phyloP scores from a whole-genome alignment of 2,329 filamentous ascomycete species.

The Bipolaris cookei region DNA sequence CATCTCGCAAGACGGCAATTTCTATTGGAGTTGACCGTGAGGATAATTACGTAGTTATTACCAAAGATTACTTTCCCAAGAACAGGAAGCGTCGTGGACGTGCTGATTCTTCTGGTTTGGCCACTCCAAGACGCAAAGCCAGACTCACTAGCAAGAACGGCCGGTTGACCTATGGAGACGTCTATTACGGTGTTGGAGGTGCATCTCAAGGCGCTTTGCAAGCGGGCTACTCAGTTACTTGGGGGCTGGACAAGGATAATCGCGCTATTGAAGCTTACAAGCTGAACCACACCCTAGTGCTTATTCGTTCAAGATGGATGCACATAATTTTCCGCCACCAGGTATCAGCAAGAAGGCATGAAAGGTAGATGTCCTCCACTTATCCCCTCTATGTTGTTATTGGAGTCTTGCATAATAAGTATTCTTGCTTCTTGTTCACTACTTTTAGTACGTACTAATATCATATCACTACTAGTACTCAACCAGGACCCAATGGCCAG shows the following conservation, averaged over 20 bases:
- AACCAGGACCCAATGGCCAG: conserved; percentile 25
- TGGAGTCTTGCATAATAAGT: conserved; percentile 29
- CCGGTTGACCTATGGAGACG: conserved; percentile 23
- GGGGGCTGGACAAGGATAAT: conserved; percentile 29
- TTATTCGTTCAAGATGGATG: conserved; percentile 15
- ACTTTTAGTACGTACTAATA: conserved; percentile 2
- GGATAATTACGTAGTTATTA: not conserved
- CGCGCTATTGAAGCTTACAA: conserved; percentile 20
- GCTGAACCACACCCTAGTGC: conserved; percentile 20
- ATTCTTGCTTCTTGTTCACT: too few relatives aligned
- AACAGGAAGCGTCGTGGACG: not conserved
- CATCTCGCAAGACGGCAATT: not conserved
- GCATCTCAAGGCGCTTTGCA: conserved; percentile 28
- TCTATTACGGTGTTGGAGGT: conserved; percentile 34
- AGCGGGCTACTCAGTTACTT: conserved; percentile 17
- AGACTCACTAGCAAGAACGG: not conserved
- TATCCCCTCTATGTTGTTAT: conserved; percentile 28
- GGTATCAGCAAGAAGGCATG: not conserved
- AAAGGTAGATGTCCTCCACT: conserved; percentile 26
- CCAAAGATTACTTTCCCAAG: not conserved
- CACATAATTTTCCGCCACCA: conserved; percentile 20
- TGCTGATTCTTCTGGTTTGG: not conserved
- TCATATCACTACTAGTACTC: conserved; percentile 10
- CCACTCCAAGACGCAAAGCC: not conserved
- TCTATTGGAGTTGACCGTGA: not conserved